Percentiles rank a stretch among this genome's conserved stretches.
phyloP scores from a whole-genome alignment of 2,329 filamentous ascomycete genomes.

The Fusarium nematophilum region DNA sequence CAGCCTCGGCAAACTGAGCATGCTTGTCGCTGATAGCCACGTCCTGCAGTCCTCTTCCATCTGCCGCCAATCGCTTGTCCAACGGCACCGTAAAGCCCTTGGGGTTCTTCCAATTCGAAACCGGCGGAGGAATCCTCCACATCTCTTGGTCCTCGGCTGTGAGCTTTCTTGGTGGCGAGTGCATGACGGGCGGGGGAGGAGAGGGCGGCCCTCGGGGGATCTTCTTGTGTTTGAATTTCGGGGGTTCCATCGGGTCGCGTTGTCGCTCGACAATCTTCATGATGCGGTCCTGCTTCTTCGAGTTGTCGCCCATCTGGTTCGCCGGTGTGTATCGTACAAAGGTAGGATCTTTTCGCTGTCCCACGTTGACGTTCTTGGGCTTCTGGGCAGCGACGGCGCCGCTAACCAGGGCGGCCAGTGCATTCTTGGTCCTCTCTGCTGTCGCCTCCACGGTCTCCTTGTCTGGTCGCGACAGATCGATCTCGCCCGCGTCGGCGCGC shows the following conservation, averaged over 20 bases:
- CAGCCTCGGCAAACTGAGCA: conserved; percentile 91
- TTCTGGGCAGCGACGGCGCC: conserved; percentile 93
- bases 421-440: conserved; percentile 88
- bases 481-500: conserved; percentile 90
- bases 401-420: conserved; percentile 82
- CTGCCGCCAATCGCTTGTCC: conserved; percentile 94
- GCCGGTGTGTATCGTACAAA: conserved; percentile 96
- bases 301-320: conserved; percentile 93
- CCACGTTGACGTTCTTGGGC: conserved; percentile 91
- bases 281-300: conserved; percentile 90
- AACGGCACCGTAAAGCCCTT: conserved; percentile 97
- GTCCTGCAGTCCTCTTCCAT: conserved; percentile 91
- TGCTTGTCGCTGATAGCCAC: conserved; percentile 99
- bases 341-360: conserved; percentile 84
- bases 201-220: conserved; percentile 93
- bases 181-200: conserved; percentile 93
- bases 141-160: conserved; percentile 97
- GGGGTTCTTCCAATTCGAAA: conserved; percentile 99
- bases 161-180: conserved; percentile 92
- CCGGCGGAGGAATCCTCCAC: conserved; percentile 88
- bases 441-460: conserved; percentile 86
- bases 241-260: conserved; percentile 94
- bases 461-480: conserved; percentile 85
- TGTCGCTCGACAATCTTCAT: conserved; percentile 98
- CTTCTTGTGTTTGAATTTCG: conserved; percentile 99